A percentile compares a stretch with the other conserved stretches of the same genome.
Conservation (phyloP, 192 early-diverging fungal genomes). For the Backusella westeae region DNA sequence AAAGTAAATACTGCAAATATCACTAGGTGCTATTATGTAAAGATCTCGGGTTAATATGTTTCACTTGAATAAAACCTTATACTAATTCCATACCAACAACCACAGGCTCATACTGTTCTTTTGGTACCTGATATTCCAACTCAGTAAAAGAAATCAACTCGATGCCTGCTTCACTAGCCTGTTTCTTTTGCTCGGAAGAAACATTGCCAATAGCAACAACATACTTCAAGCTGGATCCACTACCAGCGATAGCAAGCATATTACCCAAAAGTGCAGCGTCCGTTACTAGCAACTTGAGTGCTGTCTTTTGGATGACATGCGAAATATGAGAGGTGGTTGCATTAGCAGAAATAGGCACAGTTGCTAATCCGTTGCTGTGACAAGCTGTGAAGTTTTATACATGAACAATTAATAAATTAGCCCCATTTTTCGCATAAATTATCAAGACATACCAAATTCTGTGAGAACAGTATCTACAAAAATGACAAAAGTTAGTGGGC, state of each 20-base stretch:
- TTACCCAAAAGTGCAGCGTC: background rate
- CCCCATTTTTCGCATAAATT: background rate
- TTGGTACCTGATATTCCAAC: slow-evolving; percentile 5
- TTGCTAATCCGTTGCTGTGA: slow-evolving; percentile 24
- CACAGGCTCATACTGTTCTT: slow-evolving; percentile 7
- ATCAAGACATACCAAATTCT: slow-evolving; percentile 7
- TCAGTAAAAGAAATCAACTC: slow-evolving; percentile 21
- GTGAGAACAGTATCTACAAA: slow-evolving; percentile 14
- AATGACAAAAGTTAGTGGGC: background rate
- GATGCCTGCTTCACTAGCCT: slow-evolving; percentile 10
- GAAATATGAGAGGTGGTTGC: slow-evolving; percentile 21
- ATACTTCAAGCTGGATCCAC: slow-evolving; percentile 14
- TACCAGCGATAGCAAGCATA: slow-evolving; percentile 4
- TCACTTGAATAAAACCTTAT: background rate
- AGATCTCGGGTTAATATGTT: background rate
- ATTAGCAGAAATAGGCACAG: slow-evolving; percentile 28
- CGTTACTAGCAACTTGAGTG: background rate
- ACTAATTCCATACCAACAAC: slow-evolving; percentile 14
- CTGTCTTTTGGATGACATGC: slow-evolving; percentile 23
- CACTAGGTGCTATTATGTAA: slow-evolving; percentile 17
- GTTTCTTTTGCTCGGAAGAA: background rate
- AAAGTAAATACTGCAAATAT: slow-evolving; percentile 28
- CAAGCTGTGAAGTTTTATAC: background rate
- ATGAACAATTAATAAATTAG: background rate
- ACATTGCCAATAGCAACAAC: slow-evolving; percentile 25